Evolutionary conservation across 768 basidiomycete species (phyloP), one percentile per base, ranked within the genome.

Genomic region (Candolleomyces efflorescens): DNA sequence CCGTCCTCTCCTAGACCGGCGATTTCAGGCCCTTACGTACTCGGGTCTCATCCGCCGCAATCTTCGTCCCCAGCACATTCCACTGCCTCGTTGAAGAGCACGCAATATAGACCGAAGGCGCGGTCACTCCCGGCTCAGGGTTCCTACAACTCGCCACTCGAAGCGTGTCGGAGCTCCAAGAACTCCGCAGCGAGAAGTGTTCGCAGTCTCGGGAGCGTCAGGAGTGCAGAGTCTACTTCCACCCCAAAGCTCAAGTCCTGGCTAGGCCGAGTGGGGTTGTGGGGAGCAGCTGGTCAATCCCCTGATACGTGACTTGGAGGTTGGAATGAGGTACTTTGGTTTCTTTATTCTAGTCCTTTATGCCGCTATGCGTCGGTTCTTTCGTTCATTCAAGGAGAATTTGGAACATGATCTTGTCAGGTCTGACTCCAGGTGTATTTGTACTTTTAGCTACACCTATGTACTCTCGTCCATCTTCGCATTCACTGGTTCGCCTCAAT

Each of bases 11-110:
- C 73, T 17, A 59, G 54, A 43, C 76, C 73, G 3, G 55, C 67
- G 15, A 80, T 81, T 39, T 81, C 80, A 7, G 75, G 76, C 7
- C 80, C 80, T 6, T 80, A 77, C 55, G 73, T 71, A 0, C 71
- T 82, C 15, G 79, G 79, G 41, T 67, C 76, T n/a, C 63, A 60
- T 46, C 66, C 60, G 38, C 59, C 48, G 39, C 59, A 56, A 36
- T 59, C 62, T 24, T 59, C 60, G 51, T 56, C 61, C n/a, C 60
- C 53, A 3, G 50, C 60, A 11, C 62, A 58, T 26, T 62, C 67
- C 1, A 59, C 57, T 13, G 56, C 60, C 27, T 54, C 64, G 22
- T 43, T 63, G 13, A 44, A 51, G 17, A 58, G 57, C 43, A 57
- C 24, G 46, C n/a, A 18, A n/a, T 15, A 13, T 20, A 6, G 46